These are phyloP conservation scores for Ceratocystis lukuohia DNA, from an alignment of 2,329 filamentous ascomycete species.

Conservation along the genomic window DNA sequence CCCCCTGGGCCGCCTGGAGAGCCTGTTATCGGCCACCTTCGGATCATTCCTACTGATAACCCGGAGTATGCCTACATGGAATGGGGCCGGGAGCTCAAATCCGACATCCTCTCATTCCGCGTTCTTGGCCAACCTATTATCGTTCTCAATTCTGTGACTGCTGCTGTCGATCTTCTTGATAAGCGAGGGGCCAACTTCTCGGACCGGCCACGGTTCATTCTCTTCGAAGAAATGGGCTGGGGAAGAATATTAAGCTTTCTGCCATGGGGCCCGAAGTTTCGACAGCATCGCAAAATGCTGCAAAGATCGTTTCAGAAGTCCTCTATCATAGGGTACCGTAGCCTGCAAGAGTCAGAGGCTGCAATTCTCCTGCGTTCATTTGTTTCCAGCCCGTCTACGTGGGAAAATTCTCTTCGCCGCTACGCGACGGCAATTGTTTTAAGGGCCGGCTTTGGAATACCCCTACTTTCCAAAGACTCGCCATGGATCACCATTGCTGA, in stretches of 20 bases:
- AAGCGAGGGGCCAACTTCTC: conserved; percentile 33
- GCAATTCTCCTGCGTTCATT: conserved; percentile 31
- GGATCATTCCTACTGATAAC: conserved; percentile 29
- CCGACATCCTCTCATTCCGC: conserved; percentile 33
- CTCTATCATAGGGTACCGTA: conserved; percentile 29
- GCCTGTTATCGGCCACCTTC: conserved; percentile 32
- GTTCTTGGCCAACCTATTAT: conserved; percentile 32
- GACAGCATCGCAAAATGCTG: conserved; percentile 33
- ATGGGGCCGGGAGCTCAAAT: conserved; percentile 38
- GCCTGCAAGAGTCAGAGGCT: conserved; percentile 31
- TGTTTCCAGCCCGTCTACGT: conserved; percentile 24
- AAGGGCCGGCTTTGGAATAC: conserved; percentile 31
- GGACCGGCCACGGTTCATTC: conserved; percentile 33
- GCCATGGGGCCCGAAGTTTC: conserved; percentile 32
- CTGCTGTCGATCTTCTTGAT: conserved; percentile 33
- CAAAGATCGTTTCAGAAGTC: conserved; percentile 32
- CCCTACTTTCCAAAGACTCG: conserved; percentile 25
- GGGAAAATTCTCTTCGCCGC: conserved; percentile 28
- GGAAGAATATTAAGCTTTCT: conserved; percentile 31
- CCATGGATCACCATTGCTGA: conserved; percentile 30
- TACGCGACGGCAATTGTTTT: conserved; percentile 32
- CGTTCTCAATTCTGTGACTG: conserved; percentile 31
- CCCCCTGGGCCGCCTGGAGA: conserved; percentile 28
- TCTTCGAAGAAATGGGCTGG: conserved; percentile 32
- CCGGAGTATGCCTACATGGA: conserved; percentile 26